Evolutionary conservation across 495 filamentous ascomycete genomes (phyloP).

Genomic region (Pyrenopolyporus hunteri): DNA sequence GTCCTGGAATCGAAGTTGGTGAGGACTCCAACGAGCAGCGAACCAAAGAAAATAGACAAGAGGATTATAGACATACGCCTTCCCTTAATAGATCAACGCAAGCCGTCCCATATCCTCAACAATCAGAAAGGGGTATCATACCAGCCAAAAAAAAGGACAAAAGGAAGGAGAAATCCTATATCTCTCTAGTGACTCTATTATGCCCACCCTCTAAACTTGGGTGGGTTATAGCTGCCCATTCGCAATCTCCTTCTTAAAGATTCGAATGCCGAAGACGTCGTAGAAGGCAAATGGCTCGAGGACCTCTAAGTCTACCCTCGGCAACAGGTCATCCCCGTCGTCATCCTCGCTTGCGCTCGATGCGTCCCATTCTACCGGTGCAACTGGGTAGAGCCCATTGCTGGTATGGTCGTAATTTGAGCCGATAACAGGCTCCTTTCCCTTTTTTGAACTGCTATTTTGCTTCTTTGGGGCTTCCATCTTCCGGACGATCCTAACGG

Average conservation of each 20-base stretch:
- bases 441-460: slow-evolving; percentile 40
- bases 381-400: slow-evolving; percentile 25
- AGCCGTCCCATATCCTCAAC: not conserved
- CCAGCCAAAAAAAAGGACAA: slow-evolving; percentile 10
- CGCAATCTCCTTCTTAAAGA: slow-evolving; percentile 58
- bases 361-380: slow-evolving; percentile 35
- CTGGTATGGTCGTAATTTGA: not conserved
- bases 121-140: slow-evolving; percentile 27
- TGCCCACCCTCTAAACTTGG: not conserved
- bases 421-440: slow-evolving; percentile 26
- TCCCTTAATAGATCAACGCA: not conserved
- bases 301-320: slow-evolving; percentile 41
- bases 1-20: too few species aligned
- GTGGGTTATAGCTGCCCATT: slow-evolving; percentile 44
- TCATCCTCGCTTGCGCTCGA: slow-evolving; percentile 48
- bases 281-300: slow-evolving; percentile 51
- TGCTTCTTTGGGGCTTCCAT: slow-evolving; percentile 31
- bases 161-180: not conserved
- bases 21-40: too few species aligned
- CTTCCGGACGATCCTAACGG: slow-evolving; percentile 51
- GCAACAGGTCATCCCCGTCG: slow-evolving; percentile 28
- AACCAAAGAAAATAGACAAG: not conserved
- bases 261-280: slow-evolving; percentile 54
- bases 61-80: not conserved
- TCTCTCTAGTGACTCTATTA: not conserved